Base-by-base conservation (phyloP, 2,329 filamentous ascomycete species). In the Verticillium tricorpus region DNA sequence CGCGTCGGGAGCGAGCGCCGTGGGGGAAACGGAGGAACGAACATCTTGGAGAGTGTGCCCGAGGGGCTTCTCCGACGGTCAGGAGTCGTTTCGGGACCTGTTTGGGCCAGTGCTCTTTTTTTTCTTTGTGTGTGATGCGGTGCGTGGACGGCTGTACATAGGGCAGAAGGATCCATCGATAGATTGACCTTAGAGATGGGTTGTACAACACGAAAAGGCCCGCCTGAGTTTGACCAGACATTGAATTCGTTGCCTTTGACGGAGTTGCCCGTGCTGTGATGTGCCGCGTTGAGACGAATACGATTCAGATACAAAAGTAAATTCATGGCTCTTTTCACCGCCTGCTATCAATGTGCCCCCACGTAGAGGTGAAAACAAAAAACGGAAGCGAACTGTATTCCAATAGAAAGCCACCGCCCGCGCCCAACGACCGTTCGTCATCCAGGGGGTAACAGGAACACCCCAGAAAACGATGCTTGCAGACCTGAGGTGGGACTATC, bases 91-190 rank as follows among this genome's bases (percentile, higher is more conserved):
- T 50, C 55, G 35, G 31, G 55, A 25, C 8, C 28, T 32, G 22
- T 56, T 37, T 32, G 55, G 28, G 34, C 58, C 35, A 34, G 45
- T 19, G 59, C 60, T 61, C 57, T 57, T 59, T 63, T 57, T 59
- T 63, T 62, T 67, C 37, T 60, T 58, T 60, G 63, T 59, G 63
- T 60, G 63, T 59, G 63, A 57, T 58, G 39, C 56, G 59, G 62
- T 59, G 60, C 55, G 60, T 50, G 60, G 61, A 58, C 59, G 34
- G 54, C 19, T 62, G 61, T 62, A 63, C 63, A 65, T 63, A 63
- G 63, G 45, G 62, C 59, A 59, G 58, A 63, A 61, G 58, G 56
- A 59, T 58, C 62, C 63, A 62, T 60, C 60, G 58, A 52, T 50
- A 64, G 58, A 64, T 31, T 60, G 62, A 57, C 58, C 40, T 50